phyloP scores from a whole-genome alignment of 1,284 basidiomycete species.

The Cutaneotrichosporon arboriforme region DNA sequence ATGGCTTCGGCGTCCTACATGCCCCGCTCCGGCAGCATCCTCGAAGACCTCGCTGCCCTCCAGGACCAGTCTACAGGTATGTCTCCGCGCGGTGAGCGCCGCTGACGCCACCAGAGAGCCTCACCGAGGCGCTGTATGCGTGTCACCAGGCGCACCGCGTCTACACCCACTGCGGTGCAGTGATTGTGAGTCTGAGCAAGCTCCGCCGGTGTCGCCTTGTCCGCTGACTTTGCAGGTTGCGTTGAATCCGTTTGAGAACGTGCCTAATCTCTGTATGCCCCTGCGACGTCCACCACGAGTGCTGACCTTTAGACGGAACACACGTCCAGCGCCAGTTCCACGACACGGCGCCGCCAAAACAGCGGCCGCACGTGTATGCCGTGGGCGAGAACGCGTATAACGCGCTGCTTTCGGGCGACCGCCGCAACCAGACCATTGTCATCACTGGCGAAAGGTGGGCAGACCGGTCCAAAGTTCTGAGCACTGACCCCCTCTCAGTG shows the following conservation, averaged over 20 bases:
- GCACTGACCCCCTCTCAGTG: constrained; percentile 2
- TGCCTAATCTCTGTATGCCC: constrained; percentile 14
- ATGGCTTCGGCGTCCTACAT: not conserved
- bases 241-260: constrained; percentile 14
- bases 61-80: constrained; percentile 5
- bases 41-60: constrained; percentile 1
- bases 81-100: not conserved
- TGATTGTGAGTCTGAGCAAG: constrained; percentile 9
- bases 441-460: constrained; percentile 21
- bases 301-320: constrained; percentile 9
- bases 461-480: too few species aligned
- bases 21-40: not conserved
- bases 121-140: constrained; percentile 13
- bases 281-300: not conserved
- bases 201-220: not conserved
- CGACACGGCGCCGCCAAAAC: constrained; percentile 7
- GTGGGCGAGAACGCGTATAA: constrained; percentile 17
- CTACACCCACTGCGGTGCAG: constrained; percentile 16
- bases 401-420: constrained; percentile 6
- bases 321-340: constrained; percentile 10
- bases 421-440: constrained; percentile 17
- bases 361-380: constrained; percentile 17
- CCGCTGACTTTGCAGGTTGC: constrained; percentile 10
- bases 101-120: constrained; percentile 10
- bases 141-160: constrained; percentile 10